Base-by-base conservation (phyloP, 2,329 filamentous ascomycete genomes). In the Beauveria varroae region DNA sequence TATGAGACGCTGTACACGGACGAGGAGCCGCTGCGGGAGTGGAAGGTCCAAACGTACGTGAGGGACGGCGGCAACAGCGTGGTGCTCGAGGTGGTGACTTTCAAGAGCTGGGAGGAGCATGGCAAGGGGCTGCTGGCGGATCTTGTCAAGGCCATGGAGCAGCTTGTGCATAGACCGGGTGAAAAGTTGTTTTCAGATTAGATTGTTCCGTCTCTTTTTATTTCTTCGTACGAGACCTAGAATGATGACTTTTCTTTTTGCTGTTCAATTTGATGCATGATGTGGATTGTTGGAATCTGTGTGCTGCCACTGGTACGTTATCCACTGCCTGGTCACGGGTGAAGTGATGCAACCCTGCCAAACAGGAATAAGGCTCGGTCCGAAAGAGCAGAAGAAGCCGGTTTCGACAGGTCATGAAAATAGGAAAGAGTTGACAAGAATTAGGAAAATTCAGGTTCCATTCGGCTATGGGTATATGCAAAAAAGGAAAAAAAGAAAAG, bases 21-120 rank as follows among this genome's bases (percentile, higher is more conserved):
- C 66, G 76, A 80, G 37, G 82, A 85, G 64, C 81, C 81, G 43
- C 70, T 84, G 47, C 71, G 76, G 20, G 80, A 80, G 68, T 85
- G 84, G 75, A 85, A 86, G 75, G 77, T 86, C 44, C 83, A 88
- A 76, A 84, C 78, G 24, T 88, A 81, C 72, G 78, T 79, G 34
- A 41, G 50, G 26, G 57, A 60, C 5, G 77, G 73, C 55, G 81
- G 78, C 5, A 81, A 79, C 63, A 73, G 70, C 68, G 70, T 82
- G 69, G 80, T 78, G 53, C 72, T 86, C 57, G 84, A 86, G 74
- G 78, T 86, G 68, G 82, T 86, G 22, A 86, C 83, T 2, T 81
- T 84, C 65, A 74, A 82, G 68, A 80, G 78, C 53, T 86, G 83
- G 81, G 75, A 73, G 12, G 73, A 70, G 0, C 78, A 83, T 55